Base-by-base conservation (phyloP, 78 protist genomes). In the Polysphondylium violaceum region DNA sequence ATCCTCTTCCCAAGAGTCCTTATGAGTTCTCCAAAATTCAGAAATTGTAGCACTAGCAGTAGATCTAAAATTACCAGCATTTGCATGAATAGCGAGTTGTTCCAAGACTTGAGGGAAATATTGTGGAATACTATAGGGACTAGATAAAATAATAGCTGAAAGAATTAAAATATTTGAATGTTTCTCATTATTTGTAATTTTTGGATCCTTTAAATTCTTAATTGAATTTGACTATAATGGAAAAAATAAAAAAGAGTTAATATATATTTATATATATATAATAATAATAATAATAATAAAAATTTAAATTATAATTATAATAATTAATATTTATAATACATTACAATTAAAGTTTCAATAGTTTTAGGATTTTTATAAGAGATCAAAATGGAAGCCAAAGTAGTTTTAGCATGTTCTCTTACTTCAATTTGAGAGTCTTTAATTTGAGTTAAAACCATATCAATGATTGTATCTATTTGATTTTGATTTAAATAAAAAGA, bases 1-100 rank as follows among this genome's bases (percentile, higher is more conserved):
- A 27, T 83, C 91, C 44, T 83, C 79, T 59, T 83, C 91, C 77
- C 77, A 83, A 67, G 79, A 40, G 17, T 58, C 73, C 31, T 69
- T 83, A 11, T 83, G 91, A 27, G 91, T 83, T 58, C 77, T 51
- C 91, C 91, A 83, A 50, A 83, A 83, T 27, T 83, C 91, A 21
- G 79, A 55, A 9, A 83, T 43, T 17, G 72, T 41, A 1, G 77
- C 19, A 12, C 60, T 55, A 5, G 53, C 77, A 69, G 79, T 69
- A 8, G 7, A 36, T 72, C 51, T 72, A 23, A 36, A 65, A 38
- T 65, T 31, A 65, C 50, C 40, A 23, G 33, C 40, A 40, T 56
- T 51, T 1, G 64, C 17, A 31, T 64, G 64, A 50, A 38, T 44
- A 9, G 91, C 29, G 21, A 83, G 36, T 25, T 53, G 71, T 25